Base-by-base conservation (phyloP, 768 basidiomycete genomes). In the Termitomyces sp. region DNA sequence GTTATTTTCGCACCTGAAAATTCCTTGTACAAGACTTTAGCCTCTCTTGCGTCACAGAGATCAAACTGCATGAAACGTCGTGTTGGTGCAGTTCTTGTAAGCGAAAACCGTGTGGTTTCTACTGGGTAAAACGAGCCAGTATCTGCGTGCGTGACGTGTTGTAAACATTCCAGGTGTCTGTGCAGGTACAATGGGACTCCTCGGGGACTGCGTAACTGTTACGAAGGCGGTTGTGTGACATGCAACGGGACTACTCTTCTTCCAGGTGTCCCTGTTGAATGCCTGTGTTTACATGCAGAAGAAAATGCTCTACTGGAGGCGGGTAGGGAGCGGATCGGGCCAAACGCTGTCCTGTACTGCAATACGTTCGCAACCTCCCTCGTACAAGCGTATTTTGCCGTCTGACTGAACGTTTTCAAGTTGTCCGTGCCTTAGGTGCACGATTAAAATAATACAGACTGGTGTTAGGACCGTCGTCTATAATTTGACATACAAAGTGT, bases 51-150 rank as follows among this genome's bases (percentile, higher is more conserved):
- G 16, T 92, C 94, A 14, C 85, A 83, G 58, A 79, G 93, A 34
- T 94, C 93, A 4, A 97, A 97, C 67, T 97, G 95, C 69, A 97
- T 98, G 94, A 97, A 98, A 69, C 83, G 95, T 8, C 82, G 97
- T 2, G 97, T 99, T 0, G 97, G 97, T 8, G 95, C 95, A 0
- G 85, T 99, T 20, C 75, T 99, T 29, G 95, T 98, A 31, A 84
- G 92, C 0, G 87, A 90, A 56, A 85, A 88, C 60, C 83, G 90
- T 29, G 82, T 93, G 26, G 74, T 93, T 22, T 81, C 90, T 31
- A 90, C 91, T 13, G 91, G 91, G 89, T 90, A 71, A 50, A 76
- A 63, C 14, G 12, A 60, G 46, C 50, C 46, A 26, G 22, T 41
- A 41, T 44, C 16, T 43, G 26, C 22, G 22, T 12, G 34, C 27